Percentiles rank a stretch among this genome's conserved stretches.
phyloP scores from a whole-genome alignment of 345 rosid species.

The Rubroshorea leprosula region DNA sequence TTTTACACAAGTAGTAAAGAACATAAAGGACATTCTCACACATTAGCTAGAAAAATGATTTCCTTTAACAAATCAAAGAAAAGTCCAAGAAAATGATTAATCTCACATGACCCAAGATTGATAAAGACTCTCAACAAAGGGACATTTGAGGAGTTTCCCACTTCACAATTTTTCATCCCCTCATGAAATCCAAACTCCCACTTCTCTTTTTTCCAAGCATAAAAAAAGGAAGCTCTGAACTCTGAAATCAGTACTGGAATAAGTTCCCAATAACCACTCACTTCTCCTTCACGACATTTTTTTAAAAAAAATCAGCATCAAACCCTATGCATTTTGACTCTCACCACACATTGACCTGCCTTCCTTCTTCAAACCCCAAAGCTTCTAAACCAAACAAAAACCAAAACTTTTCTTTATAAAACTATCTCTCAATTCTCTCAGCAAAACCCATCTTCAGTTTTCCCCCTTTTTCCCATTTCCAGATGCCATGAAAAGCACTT shows the following conservation, averaged over 20 bases:
- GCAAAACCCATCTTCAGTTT: background rate
- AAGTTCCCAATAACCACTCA: conserved; percentile 12
- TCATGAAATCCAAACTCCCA: conserved; percentile 15
- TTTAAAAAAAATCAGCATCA: conserved; percentile 19
- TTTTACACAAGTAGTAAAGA: background rate
- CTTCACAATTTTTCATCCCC: conserved; percentile 1
- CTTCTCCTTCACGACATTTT: conserved; percentile 21
- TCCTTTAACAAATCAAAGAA: background rate
- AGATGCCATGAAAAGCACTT: background rate
- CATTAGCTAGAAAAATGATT: background rate
- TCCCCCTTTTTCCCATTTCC: background rate
- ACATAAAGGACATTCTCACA: conserved; percentile 1
- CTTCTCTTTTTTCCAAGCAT: conserved; percentile 8
- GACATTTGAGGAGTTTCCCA: conserved; percentile 7
- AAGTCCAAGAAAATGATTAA: conserved; percentile 16
- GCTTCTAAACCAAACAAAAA: conserved; percentile 11
- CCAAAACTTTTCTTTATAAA: background rate
- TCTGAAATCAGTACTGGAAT: conserved; percentile 17
- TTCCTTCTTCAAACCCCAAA: conserved; percentile 28
- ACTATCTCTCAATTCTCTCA: background rate
- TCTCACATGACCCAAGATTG: conserved; percentile 17
- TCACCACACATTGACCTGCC: conserved; percentile 31
- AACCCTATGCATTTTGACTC: conserved; percentile 35
- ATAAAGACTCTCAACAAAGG: conserved; percentile 10
- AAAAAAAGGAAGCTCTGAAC: conserved; percentile 10